Conservation (phyloP, 1,139 yeast genomes). For the Pichia sp. region DNA sequence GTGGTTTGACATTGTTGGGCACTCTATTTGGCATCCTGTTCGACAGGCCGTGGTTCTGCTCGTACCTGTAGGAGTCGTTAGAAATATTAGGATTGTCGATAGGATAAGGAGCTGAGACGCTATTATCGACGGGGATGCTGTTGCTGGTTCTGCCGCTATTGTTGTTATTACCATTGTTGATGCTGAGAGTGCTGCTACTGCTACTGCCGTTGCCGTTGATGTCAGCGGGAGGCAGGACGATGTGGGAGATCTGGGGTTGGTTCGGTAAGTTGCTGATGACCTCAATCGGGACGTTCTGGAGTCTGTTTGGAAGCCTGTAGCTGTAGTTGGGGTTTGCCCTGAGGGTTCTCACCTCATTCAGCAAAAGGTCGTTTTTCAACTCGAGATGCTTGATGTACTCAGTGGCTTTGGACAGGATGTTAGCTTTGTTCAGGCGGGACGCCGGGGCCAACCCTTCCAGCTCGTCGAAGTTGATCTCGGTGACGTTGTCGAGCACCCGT, state of each 20-base stretch:
- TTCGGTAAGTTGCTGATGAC: slow-evolving; percentile 14
- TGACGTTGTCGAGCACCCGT: slow-evolving; percentile 40
- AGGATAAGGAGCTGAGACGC: background rate
- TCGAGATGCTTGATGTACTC: slow-evolving; percentile 87
- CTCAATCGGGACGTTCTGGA: slow-evolving; percentile 14
- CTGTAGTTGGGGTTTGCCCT: slow-evolving; percentile 13
- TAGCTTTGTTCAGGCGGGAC: slow-evolving; percentile 79
- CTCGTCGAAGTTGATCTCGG: slow-evolving; percentile 32
- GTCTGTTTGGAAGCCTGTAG: slow-evolving; percentile 2
- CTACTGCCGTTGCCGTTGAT: slow-evolving; percentile 4
- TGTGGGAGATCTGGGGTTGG: slow-evolving; percentile 10
- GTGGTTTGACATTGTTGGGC: background rate
- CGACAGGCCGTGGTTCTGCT: background rate
- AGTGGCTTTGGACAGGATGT: slow-evolving; percentile 81
- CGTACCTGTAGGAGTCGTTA: background rate
- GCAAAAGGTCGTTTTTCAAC: slow-evolving; percentile 54
- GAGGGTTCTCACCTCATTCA: slow-evolving; percentile 40
- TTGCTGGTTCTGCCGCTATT: background rate
- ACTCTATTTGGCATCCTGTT: background rate
- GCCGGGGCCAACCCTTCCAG: slow-evolving; percentile 90
- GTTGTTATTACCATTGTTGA: background rate
- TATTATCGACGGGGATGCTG: background rate
- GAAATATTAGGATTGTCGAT: background rate
- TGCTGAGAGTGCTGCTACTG: background rate
- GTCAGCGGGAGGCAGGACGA: slow-evolving; percentile 3